Percentiles rank a stretch among this genome's conserved stretches.
phyloP scores from a whole-genome alignment of 768 basidiomycete species.

The Tylopilus sp. region DNA sequence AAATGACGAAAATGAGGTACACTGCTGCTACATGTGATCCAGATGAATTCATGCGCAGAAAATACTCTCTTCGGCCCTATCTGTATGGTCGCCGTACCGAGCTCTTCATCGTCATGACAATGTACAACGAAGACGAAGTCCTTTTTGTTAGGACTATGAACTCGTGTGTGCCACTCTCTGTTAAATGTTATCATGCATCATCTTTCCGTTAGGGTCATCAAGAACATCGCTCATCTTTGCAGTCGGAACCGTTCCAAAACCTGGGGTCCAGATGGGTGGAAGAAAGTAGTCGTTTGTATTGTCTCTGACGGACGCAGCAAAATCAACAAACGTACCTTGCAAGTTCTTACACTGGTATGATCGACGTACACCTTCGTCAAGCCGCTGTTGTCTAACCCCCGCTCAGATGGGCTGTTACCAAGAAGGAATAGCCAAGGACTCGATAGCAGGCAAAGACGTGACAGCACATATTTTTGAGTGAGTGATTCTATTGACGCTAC shows the following conservation, averaged over 20 bases:
- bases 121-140: slow-evolving; percentile 91
- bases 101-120: slow-evolving; percentile 94
- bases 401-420: slow-evolving; percentile 80
- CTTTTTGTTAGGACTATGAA: slow-evolving; percentile 83
- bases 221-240: slow-evolving; percentile 82
- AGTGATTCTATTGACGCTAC: slow-evolving; percentile 21
- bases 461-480: slow-evolving; percentile 94
- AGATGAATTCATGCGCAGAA: slow-evolving; percentile 76
- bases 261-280: slow-evolving; percentile 89
- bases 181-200: slow-evolving; percentile 5
- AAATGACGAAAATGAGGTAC: slow-evolving; percentile 82
- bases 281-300: slow-evolving; percentile 85
- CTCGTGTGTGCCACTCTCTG: slow-evolving; percentile 45
- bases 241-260: slow-evolving; percentile 64
- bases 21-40: slow-evolving; percentile 89
- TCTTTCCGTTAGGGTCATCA: slow-evolving; percentile 61
- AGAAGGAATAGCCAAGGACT: slow-evolving; percentile 88
- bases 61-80: slow-evolving; percentile 78
- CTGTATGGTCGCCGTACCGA: slow-evolving; percentile 80
- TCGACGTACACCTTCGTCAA: slow-evolving; percentile 5
- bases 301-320: slow-evolving; percentile 85
- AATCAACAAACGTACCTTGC: slow-evolving; percentile 86
- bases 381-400: not conserved
- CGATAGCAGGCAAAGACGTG: slow-evolving; percentile 84
- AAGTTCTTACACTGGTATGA: slow-evolving; percentile 76